Conservation (phyloP, 148 eudicot species). For the Camellia lanceoleosa region DNA sequence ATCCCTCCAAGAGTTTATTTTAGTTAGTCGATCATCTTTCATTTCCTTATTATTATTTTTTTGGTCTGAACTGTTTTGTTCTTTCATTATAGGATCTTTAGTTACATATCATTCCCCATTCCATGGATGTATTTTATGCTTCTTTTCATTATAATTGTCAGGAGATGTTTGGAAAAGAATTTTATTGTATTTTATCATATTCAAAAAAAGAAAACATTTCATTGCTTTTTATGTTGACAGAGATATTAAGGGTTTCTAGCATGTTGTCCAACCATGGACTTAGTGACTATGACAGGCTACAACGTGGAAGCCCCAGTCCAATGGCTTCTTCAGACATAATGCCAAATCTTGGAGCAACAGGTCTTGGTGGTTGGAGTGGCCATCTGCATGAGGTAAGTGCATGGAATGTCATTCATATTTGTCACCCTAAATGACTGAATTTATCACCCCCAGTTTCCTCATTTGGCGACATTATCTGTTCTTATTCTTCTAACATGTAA, state of each 20-base stretch:
- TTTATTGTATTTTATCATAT: not conserved
- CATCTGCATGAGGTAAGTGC: constrained; percentile 38
- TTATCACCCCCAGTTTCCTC: not conserved
- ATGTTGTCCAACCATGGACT: constrained; percentile 38
- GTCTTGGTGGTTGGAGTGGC: constrained; percentile 35
- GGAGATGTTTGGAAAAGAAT: not conserved
- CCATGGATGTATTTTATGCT: not conserved
- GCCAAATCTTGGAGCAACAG: constrained; percentile 33
- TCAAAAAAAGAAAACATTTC: not conserved
- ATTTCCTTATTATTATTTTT: not conserved
- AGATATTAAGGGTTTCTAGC: constrained; percentile 37
- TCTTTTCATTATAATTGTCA: not conserved
- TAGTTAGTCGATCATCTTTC: not conserved
- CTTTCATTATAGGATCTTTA: constrained; percentile 6
- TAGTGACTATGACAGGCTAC: constrained; percentile 38
- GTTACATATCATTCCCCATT: not conserved
- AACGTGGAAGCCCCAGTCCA: constrained; percentile 48
- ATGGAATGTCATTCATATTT: not conserved
- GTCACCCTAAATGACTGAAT: not conserved
- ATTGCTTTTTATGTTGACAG: constrained; percentile 22
- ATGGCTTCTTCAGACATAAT: constrained; percentile 29
- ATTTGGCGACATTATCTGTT: not conserved
- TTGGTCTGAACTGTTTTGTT: not conserved
- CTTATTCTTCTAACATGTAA: not conserved
- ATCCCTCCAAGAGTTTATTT: not conserved